These are phyloP conservation scores for Phylloboletellus chloephorus DNA, from an alignment of 1,284 basidiomycete species.

Conservation along the genomic window DNA sequence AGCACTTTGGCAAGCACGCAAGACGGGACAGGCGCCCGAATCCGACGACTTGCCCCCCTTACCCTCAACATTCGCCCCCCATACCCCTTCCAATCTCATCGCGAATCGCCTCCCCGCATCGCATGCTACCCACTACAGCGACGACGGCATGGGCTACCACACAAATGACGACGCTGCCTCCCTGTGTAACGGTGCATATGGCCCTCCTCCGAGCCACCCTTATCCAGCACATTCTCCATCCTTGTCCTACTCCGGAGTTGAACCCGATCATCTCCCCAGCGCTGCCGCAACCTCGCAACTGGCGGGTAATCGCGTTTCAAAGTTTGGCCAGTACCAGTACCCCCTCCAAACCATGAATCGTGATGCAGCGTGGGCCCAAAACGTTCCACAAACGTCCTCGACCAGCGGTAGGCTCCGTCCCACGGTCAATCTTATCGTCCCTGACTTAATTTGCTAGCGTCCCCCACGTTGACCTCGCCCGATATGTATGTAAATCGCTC, in stretches of 20 bases:
- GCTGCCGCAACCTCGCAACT: constrained; percentile 36
- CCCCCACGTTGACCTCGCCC: constrained; percentile 53
- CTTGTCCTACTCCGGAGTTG: constrained; percentile 40
- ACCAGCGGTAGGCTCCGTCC: constrained; percentile 41
- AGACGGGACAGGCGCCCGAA: constrained; percentile 47
- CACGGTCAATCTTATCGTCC: constrained; percentile 40
- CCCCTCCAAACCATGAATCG: constrained; percentile 44
- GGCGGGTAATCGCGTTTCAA: constrained; percentile 39
- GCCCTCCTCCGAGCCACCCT: constrained; percentile 32
- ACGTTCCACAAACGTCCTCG: constrained; percentile 40
- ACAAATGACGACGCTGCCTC: constrained; percentile 40
- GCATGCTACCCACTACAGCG: constrained; percentile 37
- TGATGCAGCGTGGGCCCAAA: constrained; percentile 49
- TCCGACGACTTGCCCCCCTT: constrained; percentile 54
- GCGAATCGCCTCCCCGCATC: constrained; percentile 25
- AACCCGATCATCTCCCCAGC: constrained; percentile 37
- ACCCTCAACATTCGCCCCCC: constrained; percentile 38
- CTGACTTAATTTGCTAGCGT: constrained; percentile 54
- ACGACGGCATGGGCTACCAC: constrained; percentile 40
- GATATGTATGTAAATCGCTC: constrained; percentile 55
- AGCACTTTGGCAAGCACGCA: constrained; percentile 57
- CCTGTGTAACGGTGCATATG: constrained; percentile 42
- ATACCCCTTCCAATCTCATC: constrained; percentile 20
- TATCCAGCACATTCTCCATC: constrained; percentile 46
- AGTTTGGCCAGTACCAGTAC: constrained; percentile 55